These are phyloP conservation scores for Uronychia setigera DNA, from an alignment of 73 alveolate species.

Conservation along the genomic window DNA sequence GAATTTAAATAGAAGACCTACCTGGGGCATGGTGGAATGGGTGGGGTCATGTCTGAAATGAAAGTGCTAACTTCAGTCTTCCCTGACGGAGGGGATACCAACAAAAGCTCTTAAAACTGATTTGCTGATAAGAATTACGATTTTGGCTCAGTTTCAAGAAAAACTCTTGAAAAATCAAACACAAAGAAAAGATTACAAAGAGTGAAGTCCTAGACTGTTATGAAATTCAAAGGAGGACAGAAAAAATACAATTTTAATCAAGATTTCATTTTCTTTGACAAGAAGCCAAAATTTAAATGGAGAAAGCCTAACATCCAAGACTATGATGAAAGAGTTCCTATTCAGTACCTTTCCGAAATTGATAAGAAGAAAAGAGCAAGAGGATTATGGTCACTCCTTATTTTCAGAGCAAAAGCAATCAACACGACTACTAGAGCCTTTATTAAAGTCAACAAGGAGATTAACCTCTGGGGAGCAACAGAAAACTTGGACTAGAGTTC, in stretches of 20 bases:
- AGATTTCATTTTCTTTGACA: neutral
- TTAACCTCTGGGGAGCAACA: neutral
- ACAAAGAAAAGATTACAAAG: neutral
- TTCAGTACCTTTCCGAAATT: neutral
- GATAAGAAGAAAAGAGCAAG: neutral
- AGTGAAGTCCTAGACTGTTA: neutral
- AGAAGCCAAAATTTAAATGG: neutral
- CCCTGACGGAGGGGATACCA: too few relatives aligned
- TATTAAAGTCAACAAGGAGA: neutral
- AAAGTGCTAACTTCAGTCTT: too few relatives aligned
- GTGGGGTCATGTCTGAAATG: too few relatives aligned
- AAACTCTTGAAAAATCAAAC: neutral
- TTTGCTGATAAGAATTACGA: neutral
- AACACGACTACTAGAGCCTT: neutral
- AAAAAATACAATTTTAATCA: neutral
- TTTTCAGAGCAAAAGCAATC: neutral
- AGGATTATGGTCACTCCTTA: neutral
- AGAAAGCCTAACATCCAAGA: neutral
- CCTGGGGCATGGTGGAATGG: too few relatives aligned
- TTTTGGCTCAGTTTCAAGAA: neutral
- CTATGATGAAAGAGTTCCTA: neutral
- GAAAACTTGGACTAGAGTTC: conserved; percentile 1
- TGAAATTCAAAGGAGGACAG: neutral
- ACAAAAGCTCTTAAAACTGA: too few relatives aligned
- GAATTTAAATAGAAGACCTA: too few relatives aligned